A percentile compares a stretch with the other conserved stretches of the same genome.
Conservation (phyloP, 2,329 filamentous ascomycete species). For the Talaromyces sp. region DNA sequence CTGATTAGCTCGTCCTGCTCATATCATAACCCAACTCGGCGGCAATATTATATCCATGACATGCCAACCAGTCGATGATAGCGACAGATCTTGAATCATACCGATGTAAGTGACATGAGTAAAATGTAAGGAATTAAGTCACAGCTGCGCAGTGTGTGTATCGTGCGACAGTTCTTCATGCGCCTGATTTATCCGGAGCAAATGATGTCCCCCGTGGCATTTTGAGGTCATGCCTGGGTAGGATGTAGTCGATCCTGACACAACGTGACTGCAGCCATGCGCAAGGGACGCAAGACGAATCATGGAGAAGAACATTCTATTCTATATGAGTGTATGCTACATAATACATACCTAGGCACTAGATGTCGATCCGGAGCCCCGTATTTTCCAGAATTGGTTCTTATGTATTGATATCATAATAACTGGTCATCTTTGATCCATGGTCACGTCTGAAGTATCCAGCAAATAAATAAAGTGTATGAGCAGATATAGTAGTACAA, state of each 20-base stretch:
- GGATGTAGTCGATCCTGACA: background rate
- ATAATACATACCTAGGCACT: too few relatives aligned
- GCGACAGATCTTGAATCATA: background rate
- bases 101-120: background rate
- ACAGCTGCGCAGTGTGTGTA: background rate
- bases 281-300: background rate
- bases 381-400: background rate
- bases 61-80: background rate
- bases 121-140: background rate
- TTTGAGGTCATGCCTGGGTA: background rate
- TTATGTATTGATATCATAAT: slow-evolving; percentile 10
- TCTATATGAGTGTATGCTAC: too few relatives aligned
- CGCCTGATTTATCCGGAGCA: background rate
- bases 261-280: background rate
- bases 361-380: background rate
- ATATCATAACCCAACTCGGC: background rate
- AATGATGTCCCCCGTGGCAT: slow-evolving; percentile 5
- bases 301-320: background rate
- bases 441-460: background rate
- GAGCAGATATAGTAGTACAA: slow-evolving; percentile 4
- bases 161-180: slow-evolving; percentile 6
- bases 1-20: slow-evolving; percentile 1
- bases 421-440: background rate
- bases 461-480: background rate
- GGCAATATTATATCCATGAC: background rate